Evolutionary conservation across 2,329 filamentous ascomycete species (phyloP), one percentile per base, ranked within the genome.

Genomic region (Beauveria sp.): DNA sequence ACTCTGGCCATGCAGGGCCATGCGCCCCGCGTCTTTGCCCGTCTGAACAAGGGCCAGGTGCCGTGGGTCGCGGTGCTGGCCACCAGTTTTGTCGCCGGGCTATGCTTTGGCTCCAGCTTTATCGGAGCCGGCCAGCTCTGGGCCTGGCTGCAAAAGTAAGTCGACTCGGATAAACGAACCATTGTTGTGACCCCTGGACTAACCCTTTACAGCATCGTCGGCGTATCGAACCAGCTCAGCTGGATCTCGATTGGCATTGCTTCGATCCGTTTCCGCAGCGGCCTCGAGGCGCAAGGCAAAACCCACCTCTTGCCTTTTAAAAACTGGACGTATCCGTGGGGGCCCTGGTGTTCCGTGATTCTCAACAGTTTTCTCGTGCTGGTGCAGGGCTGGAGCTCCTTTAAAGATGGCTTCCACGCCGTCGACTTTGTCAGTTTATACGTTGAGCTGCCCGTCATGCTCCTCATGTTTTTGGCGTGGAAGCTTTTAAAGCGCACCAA

Each of bases 401-500:
- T 88, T 72, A 85, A 80, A 47, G 84, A 83, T 3, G 70, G 63
- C 2, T 88, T 88, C 67, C 76, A 78, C 53, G 75, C 73, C 2
- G 82, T 87, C 14, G 78, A 81, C 67, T 88, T 88, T 66, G 82
- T 88, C 52, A 86, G 82, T 63, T 84, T 78, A 65, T 87, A 88
- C 66, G 78, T 88, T 43, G 83, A 87, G 71, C 70, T 88, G 26
- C 82, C 84, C 0, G 66, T 88, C 62, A 85, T 88, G 78, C 64
- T 82, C 18, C 66, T 86, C 9, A 77, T 93, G 40, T 93, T 83
- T 68, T 50, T 87, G 0, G 84, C 78, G 6, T 93, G 89, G 87
- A 95, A 93, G 72, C 28, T 90, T 1, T 62, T 85, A 63, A 87
- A 90, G 72, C 81, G 78, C 69, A 90, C 88, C 0, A 85, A 79